phyloP scores from a whole-genome alignment of 225 moss, liverwort and hornwort genomes.

The Marchantia paleacea region DNA sequence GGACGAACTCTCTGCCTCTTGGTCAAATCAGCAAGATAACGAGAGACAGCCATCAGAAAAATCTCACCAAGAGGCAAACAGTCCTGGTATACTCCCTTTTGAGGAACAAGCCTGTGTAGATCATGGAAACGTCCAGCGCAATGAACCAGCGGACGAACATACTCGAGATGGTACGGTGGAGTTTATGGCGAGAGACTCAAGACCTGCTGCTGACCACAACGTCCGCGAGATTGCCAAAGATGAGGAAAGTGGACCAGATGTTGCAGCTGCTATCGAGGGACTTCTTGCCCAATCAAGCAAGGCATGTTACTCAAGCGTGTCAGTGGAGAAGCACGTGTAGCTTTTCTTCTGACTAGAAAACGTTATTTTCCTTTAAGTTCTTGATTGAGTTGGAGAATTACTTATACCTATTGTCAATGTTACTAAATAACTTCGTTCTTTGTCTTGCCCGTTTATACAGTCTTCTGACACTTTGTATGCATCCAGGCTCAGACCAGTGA shows the following conservation, averaged over 20 bases:
- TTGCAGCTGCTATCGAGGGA: slow-evolving; percentile 91
- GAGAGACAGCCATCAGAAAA: neutral
- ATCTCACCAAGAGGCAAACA: neutral
- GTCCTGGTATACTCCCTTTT: neutral
- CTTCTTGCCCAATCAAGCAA: slow-evolving; percentile 86
- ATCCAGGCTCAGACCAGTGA: slow-evolving; percentile 32
- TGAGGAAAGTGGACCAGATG: slow-evolving; percentile 46
- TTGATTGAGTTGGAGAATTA: too few species aligned
- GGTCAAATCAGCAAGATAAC: slow-evolving; percentile 32
- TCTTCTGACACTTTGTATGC: neutral
- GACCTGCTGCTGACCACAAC: neutral
- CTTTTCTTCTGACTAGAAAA: neutral
- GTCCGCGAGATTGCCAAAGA: slow-evolving; percentile 10
- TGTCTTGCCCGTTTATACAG: neutral
- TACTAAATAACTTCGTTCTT: neutral
- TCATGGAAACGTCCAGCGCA: neutral
- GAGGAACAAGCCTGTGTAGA: slow-evolving; percentile 7
- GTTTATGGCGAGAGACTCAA: neutral
- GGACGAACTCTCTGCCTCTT: slow-evolving; percentile 77
- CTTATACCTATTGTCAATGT: neutral
- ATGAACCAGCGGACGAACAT: neutral
- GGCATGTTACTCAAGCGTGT: slow-evolving; percentile 26
- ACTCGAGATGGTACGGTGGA: neutral
- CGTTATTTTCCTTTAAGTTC: neutral
- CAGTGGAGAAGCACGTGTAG: neutral